Evolutionary conservation across 2,329 filamentous ascomycete genomes (phyloP).

Genomic region (Colletotrichum australisinense): DNA sequence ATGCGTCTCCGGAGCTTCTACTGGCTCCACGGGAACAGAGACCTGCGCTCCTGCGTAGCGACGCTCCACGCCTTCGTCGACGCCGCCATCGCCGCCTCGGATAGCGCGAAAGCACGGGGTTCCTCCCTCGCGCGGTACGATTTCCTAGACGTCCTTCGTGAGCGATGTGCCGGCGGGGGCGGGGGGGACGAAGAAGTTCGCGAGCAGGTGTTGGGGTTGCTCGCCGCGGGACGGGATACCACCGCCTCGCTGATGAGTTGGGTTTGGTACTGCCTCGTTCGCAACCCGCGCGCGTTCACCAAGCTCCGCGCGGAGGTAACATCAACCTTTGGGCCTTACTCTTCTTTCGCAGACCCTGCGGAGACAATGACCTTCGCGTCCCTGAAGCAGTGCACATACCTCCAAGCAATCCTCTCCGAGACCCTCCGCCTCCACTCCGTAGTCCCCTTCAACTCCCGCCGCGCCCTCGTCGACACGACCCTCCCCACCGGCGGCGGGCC

Average conservation of each 20-base stretch:
- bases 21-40: conserved; percentile 14
- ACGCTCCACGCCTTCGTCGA: conserved; percentile 31
- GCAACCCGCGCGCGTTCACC: conserved; percentile 26
- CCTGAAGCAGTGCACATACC: conserved; percentile 40
- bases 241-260: conserved; percentile 39
- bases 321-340: conserved; percentile 13
- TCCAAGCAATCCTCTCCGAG: conserved; percentile 41
- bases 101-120: not conserved
- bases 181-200: conserved; percentile 14
- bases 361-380: conserved; percentile 28
- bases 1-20: conserved; percentile 29
- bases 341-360: not conserved
- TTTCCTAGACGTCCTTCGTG: conserved; percentile 36
- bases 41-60: not conserved
- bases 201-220: conserved; percentile 28
- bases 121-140: conserved; percentile 27
- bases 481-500: conserved; percentile 51
- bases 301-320: conserved; percentile 35
- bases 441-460: conserved; percentile 47
- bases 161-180: conserved; percentile 11
- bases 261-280: conserved; percentile 38
- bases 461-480: conserved; percentile 43
- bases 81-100: conserved; percentile 33
- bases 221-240: conserved; percentile 40
- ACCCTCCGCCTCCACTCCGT: conserved; percentile 48